Conservation (phyloP, 2,329 filamentous ascomycete species). For the Stagonosporopsis cucurbitacearum region DNA sequence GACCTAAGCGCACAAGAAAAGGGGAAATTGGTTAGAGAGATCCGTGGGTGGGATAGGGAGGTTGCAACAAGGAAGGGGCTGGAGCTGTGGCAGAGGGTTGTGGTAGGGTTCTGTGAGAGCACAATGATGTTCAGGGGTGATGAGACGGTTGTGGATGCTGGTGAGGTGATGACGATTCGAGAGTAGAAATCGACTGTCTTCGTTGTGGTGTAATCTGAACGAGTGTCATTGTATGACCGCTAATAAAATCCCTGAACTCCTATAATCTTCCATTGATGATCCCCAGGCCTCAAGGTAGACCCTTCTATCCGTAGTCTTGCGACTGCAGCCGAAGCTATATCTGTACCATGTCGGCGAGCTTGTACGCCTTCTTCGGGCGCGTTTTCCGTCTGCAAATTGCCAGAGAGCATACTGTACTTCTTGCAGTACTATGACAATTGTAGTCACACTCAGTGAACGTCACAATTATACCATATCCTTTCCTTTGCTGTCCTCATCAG, state of each 20-base stretch:
- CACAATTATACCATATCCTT: neutral
- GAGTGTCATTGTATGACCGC: neutral
- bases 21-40: conserved; percentile 25
- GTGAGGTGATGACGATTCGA: neutral
- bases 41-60: conserved; percentile 27
- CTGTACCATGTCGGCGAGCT: neutral
- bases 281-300: neutral
- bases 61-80: neutral
- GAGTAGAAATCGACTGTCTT: neutral
- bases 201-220: neutral
- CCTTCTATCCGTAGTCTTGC: neutral
- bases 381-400: neutral
- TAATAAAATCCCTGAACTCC: neutral
- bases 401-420: neutral
- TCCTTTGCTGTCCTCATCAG: conserved; percentile 1
- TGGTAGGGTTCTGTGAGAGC: conserved; percentile 6
- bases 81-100: conserved; percentile 3
- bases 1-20: conserved; percentile 21
- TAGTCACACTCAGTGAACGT: neutral
- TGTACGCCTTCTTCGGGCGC: neutral
- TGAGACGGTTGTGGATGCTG: neutral
- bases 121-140: neutral
- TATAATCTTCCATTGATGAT: neutral
- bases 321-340: neutral
- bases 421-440: neutral